Percentiles rank a stretch among this genome's conserved stretches.
phyloP scores from a whole-genome alignment of 208 protist genomes.

The Trypanosoma mega region DNA sequence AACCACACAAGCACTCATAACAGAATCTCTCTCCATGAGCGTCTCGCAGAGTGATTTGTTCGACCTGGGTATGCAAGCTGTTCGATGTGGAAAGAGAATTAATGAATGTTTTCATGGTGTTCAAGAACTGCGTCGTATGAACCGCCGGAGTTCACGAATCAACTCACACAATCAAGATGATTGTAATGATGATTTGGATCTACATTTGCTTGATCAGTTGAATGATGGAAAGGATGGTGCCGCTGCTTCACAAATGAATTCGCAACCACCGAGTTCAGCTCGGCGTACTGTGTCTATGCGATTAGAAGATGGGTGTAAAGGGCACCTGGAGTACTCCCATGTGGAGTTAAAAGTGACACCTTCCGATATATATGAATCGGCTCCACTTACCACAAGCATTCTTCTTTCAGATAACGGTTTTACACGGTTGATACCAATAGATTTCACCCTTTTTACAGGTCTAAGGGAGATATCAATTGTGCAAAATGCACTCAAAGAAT shows the following conservation, averaged over 20 bases:
- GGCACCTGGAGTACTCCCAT: conserved; percentile 21
- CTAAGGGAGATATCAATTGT: conserved; percentile 59
- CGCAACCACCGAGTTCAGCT: too few relatives aligned
- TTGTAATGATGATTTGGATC: background rate
- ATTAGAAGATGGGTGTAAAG: conserved; percentile 6
- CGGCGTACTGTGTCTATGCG: conserved; percentile 12
- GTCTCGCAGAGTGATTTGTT: conserved; percentile 31
- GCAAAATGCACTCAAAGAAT: conserved; percentile 48
- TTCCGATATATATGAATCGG: conserved; percentile 26
- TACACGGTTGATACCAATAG: conserved; percentile 20
- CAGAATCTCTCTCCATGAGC: background rate
- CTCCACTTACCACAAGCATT: conserved; percentile 23
- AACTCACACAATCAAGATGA: background rate
- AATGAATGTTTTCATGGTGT: conserved; percentile 63
- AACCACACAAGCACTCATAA: conserved; percentile 6
- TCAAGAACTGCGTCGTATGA: conserved; percentile 43
- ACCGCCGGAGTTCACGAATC: conserved; percentile 32
- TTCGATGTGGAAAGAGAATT: conserved; percentile 59
- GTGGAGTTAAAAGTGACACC: conserved; percentile 24
- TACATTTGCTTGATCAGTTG: too few relatives aligned
- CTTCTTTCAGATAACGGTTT: conserved; percentile 50
- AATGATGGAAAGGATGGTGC: too few relatives aligned
- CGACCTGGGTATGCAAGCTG: conserved; percentile 35
- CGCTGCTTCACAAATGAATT: too few relatives aligned
- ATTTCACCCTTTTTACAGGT: conserved; percentile 39